phyloP scores from a whole-genome alignment of 1,284 basidiomycete species.

The Boletus holoroseus region DNA sequence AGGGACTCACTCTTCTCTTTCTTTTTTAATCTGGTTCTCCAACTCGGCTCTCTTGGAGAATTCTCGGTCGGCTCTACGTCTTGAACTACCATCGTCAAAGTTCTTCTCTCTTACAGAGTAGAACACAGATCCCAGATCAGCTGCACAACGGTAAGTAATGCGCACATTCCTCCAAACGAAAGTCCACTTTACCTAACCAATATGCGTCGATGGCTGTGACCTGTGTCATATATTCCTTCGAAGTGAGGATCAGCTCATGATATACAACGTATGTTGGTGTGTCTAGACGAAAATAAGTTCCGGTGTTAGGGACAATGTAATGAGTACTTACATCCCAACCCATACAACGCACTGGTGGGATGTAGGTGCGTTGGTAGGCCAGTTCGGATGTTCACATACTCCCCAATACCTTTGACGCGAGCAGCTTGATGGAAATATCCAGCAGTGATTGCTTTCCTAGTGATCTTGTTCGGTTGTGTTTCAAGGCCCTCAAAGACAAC shows the following conservation, averaged over 20 bases:
- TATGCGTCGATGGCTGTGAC: slow-evolving; percentile 93
- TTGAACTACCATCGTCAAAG: slow-evolving; percentile 78
- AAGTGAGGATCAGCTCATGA: slow-evolving; percentile 92
- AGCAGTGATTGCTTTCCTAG: slow-evolving; percentile 92
- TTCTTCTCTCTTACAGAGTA: slow-evolving; percentile 94
- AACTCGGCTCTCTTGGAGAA: slow-evolving; percentile 87
- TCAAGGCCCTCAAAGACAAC: not conserved
- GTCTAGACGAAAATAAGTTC: slow-evolving; percentile 44
- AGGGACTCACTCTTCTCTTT: slow-evolving; percentile 74
- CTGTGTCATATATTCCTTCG: slow-evolving; percentile 95
- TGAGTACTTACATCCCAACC: slow-evolving; percentile 76
- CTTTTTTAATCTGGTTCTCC: slow-evolving; percentile 83
- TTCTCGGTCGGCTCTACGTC: slow-evolving; percentile 75
- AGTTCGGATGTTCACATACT: slow-evolving; percentile 97
- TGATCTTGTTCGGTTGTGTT: slow-evolving; percentile 1
- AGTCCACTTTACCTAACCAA: slow-evolving; percentile 71
- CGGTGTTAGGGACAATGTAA: no score
- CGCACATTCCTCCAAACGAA: not conserved
- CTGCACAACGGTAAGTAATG: slow-evolving; percentile 39
- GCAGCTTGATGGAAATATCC: slow-evolving; percentile 99
- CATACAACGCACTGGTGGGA: slow-evolving; percentile 94
- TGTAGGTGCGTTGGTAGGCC: slow-evolving; percentile 90
- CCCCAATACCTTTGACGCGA: slow-evolving; percentile 95
- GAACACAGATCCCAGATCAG: slow-evolving; percentile 90
- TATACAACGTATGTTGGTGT: slow-evolving; percentile 96